Base-by-base conservation (phyloP, 305 asterid species). In the Fraxinus velutina region DNA sequence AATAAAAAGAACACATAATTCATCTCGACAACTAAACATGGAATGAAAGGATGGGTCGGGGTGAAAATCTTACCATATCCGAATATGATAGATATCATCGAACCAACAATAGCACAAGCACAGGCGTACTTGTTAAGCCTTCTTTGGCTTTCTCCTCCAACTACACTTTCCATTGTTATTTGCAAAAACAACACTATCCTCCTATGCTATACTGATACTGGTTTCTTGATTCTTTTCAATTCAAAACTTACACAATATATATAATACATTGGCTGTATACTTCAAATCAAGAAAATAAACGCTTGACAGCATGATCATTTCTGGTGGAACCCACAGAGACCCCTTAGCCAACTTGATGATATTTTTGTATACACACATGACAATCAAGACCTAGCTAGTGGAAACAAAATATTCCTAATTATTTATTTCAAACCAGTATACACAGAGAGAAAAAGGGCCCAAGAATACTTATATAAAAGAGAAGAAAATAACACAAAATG, bases 41-140 rank as follows among this genome's bases (percentile, higher is more conserved):
- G 19, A 42, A 34, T 24, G 50, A 27, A 71, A 13, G 12, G 21
- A 39, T 13, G 52, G 13, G 52, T 39, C 55, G 5, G 17, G 17
- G 30, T 2, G 3, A 17, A 60, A 66, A 76, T 33, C 87, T 73
- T 5, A 90, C 97, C 97, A 79, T 93, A 93, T 50, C 97, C 97
- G 68, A 92, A 93, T 50, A 91, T 92, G 81, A 91, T 91, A 7
- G 96, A 88, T 19, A 93, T 90, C 94, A 89, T 89, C 29, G 97
- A 93, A 39, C 90, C 97, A 78, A 93, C 93, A 0, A 88, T 21
- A 0, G 96, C 87, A 83, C 97, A 93, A 47, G 90, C 92, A 76
- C 80, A 76, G 13, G 97, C 92, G 84, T 93, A 89, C 64, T 83
- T 86, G 86, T 90, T 91, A 39, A 91, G 82, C 89, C 79, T 88